A percentile compares a stretch with the other conserved stretches of the same genome.
phyloP scores from a whole-genome alignment of 1,284 basidiomycete species.

The Moesziomyces antarcticus region DNA sequence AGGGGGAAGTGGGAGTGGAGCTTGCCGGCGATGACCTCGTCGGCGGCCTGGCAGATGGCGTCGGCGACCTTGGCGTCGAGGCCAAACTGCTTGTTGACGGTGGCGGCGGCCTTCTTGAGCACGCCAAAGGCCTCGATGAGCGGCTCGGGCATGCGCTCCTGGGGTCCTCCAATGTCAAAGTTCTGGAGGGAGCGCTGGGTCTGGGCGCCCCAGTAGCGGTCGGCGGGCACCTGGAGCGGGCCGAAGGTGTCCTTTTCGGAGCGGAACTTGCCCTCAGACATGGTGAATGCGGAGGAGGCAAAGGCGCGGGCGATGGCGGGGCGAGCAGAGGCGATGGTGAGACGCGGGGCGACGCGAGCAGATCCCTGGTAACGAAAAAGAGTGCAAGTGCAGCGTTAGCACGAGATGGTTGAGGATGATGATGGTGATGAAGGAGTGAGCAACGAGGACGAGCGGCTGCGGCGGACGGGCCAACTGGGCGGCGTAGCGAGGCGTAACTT shows the following conservation, averaged over 20 bases:
- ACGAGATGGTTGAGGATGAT: background rate
- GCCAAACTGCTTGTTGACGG: conserved; percentile 90
- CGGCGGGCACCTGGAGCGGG: conserved; percentile 89
- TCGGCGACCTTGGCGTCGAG: conserved; percentile 87
- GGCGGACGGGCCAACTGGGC: conserved; percentile 33
- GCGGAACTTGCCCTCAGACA: conserved; percentile 54
- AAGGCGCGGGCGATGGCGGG: conserved; percentile 28
- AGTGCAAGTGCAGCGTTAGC: conserved; percentile 1
- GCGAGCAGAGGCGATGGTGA: conserved; percentile 28
- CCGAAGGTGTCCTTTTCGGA: conserved; percentile 81
- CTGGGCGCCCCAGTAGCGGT: conserved; percentile 98
- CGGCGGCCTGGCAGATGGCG: conserved; percentile 91
- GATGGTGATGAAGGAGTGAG: conserved; percentile 4
- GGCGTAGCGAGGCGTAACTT: no score
- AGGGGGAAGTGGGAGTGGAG: conserved; percentile 88
- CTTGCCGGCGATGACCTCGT: conserved; percentile 97
- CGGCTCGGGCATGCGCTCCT: conserved; percentile 90
- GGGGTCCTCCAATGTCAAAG: conserved; percentile 96
- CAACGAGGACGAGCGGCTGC: background rate
- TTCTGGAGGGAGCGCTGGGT: conserved; percentile 97
- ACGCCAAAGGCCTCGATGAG: conserved; percentile 98
- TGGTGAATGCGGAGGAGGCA: conserved; percentile 39
- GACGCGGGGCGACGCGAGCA: conserved; percentile 33
- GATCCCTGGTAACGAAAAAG: conserved; percentile 14
- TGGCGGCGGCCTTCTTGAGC: conserved; percentile 95